Evolutionary conservation across 805 yeast genomes (phyloP).

Genomic region (Candida coquimbonensis): DNA sequence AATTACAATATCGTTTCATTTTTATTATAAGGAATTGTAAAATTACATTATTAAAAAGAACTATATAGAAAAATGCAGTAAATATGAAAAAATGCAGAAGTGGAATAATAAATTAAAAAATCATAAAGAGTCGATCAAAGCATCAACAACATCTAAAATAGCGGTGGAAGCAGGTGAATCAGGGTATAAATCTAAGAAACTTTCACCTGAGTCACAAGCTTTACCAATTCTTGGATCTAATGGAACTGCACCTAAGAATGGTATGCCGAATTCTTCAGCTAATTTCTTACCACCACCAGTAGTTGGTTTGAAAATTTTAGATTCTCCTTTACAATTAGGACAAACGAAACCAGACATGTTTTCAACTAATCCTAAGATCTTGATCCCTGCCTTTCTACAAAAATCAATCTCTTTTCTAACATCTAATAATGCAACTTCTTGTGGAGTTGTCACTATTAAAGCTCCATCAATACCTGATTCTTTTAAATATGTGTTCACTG

Average conservation of each 20-base stretch:
- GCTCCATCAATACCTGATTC: conserved; percentile 96
- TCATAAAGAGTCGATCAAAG: conserved; percentile 42
- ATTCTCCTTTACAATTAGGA: conserved; percentile 86
- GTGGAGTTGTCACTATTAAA: conserved; percentile 91
- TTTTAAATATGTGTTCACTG: conserved; percentile 80
- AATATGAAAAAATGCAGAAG: not conserved
- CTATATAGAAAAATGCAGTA: not conserved
- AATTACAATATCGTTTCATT: too few relatives aligned
- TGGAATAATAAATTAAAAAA: not conserved
- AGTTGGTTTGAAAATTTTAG: conserved; percentile 86
- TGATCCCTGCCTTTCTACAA: conserved; percentile 85
- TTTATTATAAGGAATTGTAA: not conserved
- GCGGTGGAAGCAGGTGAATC: conserved; percentile 93
- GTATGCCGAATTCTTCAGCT: conserved; percentile 71
- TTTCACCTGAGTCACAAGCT: conserved; percentile 80
- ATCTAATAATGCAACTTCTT: conserved; percentile 91
- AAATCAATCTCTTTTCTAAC: conserved; percentile 95
- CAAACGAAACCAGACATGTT: conserved; percentile 99
- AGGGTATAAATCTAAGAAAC: conserved; percentile 75
- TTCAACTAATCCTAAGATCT: conserved; percentile 84
- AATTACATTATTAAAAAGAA: not conserved
- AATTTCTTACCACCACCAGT: conserved; percentile 92
- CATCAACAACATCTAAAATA: conserved; percentile 75
- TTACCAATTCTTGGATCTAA: conserved; percentile 91
- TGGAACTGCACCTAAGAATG: conserved; percentile 88